Conservation (phyloP, 2,329 filamentous ascomycete species). For the Pyrenophora seminiperda region DNA sequence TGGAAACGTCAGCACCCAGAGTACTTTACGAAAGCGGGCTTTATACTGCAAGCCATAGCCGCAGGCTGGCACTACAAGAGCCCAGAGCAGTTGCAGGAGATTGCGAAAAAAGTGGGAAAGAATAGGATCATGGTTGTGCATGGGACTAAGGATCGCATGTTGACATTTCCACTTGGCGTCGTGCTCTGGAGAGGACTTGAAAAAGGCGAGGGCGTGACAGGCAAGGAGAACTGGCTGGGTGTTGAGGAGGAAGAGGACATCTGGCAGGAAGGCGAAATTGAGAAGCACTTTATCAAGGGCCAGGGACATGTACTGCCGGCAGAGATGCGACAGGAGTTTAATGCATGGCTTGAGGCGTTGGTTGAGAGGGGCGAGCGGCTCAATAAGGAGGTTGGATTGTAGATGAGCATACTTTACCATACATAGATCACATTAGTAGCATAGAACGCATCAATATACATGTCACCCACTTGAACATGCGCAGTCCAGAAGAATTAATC, state of each 20-base stretch:
- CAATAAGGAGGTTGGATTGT: constrained; percentile 31
- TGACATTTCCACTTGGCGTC: constrained; percentile 71
- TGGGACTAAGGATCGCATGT: constrained; percentile 78
- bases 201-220: constrained; percentile 49
- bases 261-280: constrained; percentile 52
- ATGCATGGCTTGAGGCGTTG: constrained; percentile 65
- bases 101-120: constrained; percentile 72
- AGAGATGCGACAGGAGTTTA: constrained; percentile 73
- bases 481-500: too few species aligned
- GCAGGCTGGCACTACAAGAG: constrained; percentile 81
- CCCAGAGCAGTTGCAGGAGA: constrained; percentile 64
- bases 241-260: constrained; percentile 43
- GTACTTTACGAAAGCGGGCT: constrained; percentile 68
- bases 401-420: neutral
- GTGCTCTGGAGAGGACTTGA: constrained; percentile 72
- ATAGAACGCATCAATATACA: neutral
- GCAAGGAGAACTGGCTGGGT: constrained; percentile 42
- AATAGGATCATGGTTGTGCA: constrained; percentile 78
- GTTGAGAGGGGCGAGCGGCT: constrained; percentile 59
- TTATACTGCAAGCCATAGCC: constrained; percentile 77
- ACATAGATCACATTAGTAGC: neutral
- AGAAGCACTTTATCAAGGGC: constrained; percentile 67
- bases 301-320: constrained; percentile 76
- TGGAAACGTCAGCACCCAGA: constrained; percentile 68
- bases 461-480: neutral